Evolutionary conservation across 2,329 filamentous ascomycete species (phyloP).

Genomic region (Neophaeococcomyces mojaviensis): DNA sequence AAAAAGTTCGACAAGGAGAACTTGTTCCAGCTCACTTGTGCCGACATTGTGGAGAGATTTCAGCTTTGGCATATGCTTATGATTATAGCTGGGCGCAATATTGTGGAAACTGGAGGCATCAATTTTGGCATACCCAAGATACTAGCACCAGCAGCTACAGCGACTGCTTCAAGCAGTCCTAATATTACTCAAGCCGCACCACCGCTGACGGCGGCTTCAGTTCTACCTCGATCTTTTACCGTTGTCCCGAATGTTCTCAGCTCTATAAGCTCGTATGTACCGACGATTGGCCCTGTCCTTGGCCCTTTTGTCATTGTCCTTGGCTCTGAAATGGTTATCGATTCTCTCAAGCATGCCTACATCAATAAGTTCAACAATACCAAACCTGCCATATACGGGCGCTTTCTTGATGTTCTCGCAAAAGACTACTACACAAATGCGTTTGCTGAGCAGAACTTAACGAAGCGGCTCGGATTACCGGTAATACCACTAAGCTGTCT

Average conservation of each 20-base stretch:
- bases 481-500: slow-evolving; percentile 87
- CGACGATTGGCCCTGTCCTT: slow-evolving; percentile 64
- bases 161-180: slow-evolving; percentile 40
- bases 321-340: slow-evolving; percentile 92
- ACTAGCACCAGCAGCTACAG: slow-evolving; percentile 31
- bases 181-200: slow-evolving; percentile 41
- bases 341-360: slow-evolving; percentile 95
- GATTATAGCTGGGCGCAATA: slow-evolving; percentile 91
- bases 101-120: slow-evolving; percentile 87
- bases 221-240: slow-evolving; percentile 84
- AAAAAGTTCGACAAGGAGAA: slow-evolving; percentile 99
- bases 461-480: slow-evolving; percentile 79
- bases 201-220: slow-evolving; percentile 53
- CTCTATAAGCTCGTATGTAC: slow-evolving; percentile 38
- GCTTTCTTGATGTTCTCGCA: slow-evolving; percentile 85
- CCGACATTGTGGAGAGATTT: slow-evolving; percentile 91
- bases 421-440: slow-evolving; percentile 98
- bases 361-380: slow-evolving; percentile 99
- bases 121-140: slow-evolving; percentile 43
- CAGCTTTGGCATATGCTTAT: slow-evolving; percentile 96
- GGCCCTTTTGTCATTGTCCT: slow-evolving; percentile 91
- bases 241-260: slow-evolving; percentile 59
- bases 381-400: slow-evolving; percentile 78
- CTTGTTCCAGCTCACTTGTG: slow-evolving; percentile 89
- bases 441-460: slow-evolving; percentile 83